Evolutionary conservation across 192 early-diverging fungal species (phyloP).

Genomic region (Mortierella antarctica): DNA sequence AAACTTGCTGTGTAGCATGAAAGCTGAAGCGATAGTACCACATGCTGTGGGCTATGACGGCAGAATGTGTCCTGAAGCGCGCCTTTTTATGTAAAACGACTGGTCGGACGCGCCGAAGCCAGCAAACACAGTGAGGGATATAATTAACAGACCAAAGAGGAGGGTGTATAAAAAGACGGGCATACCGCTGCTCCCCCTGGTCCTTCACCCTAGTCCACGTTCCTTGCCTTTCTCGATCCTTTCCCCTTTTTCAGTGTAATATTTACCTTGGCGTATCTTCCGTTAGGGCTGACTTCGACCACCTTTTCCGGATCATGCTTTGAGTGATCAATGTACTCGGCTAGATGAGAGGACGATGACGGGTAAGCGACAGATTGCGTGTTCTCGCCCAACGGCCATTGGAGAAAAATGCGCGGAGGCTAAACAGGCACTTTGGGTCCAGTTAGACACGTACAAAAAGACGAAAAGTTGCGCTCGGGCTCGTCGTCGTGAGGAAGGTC

Average conservation of each 20-base stretch:
- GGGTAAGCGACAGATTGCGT: neutral
- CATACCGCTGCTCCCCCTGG: neutral
- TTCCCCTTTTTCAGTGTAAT: neutral
- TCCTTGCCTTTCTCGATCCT: neutral
- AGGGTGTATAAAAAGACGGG: too few species aligned
- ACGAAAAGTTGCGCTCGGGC: slow-evolving; percentile 30
- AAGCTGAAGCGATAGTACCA: too few species aligned
- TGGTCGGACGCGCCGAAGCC: too few species aligned
- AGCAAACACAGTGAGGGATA: too few species aligned
- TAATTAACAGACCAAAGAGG: too few species aligned
- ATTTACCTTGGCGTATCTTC: slow-evolving; percentile 61
- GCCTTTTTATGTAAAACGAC: too few species aligned
- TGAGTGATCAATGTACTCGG: slow-evolving; percentile 60
- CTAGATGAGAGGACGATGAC: slow-evolving; percentile 3
- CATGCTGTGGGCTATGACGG: too few species aligned
- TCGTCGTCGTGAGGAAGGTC: slow-evolving; percentile 47
- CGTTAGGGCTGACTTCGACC: slow-evolving; percentile 63
- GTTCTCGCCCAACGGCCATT: neutral
- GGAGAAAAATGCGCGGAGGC: neutral
- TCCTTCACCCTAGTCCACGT: neutral
- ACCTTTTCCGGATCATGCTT: slow-evolving; percentile 65
- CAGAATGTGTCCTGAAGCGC: too few species aligned
- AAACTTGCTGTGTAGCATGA: too few species aligned
- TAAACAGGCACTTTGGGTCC: neutral
- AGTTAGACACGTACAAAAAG: slow-evolving; percentile 23